Evolutionary conservation across 2,329 filamentous ascomycete genomes (phyloP).

Genomic region (Raffaelea ambrosiae): DNA sequence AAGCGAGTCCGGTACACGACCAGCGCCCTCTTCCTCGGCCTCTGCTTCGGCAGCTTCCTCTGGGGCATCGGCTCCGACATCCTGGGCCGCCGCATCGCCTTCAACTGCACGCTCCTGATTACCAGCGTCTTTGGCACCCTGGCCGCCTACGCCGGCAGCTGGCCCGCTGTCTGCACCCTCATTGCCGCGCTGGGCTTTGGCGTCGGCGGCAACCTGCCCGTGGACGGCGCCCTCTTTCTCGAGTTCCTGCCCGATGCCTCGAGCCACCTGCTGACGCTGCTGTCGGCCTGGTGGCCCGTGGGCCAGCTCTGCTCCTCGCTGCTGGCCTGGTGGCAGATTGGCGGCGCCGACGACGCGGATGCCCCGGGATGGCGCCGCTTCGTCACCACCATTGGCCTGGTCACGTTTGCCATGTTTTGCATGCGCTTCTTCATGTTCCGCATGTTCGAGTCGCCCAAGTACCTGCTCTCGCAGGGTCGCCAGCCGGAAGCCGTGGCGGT

Average conservation of each 20-base stretch:
- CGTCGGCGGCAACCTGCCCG: constrained; percentile 67
- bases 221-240: constrained; percentile 73
- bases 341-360: constrained; percentile 35
- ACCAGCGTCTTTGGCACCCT: constrained; percentile 66
- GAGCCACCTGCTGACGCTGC: constrained; percentile 64
- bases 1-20: constrained; percentile 75
- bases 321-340: constrained; percentile 69
- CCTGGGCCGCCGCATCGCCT: constrained; percentile 69
- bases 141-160: constrained; percentile 58
- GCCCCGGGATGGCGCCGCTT: constrained; percentile 72
- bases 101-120: constrained; percentile 71
- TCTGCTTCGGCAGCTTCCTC: constrained; percentile 69
- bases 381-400: constrained; percentile 59
- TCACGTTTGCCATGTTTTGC: constrained; percentile 70
- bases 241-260: constrained; percentile 73
- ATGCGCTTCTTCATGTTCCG: constrained; percentile 73
- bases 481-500: constrained; percentile 73
- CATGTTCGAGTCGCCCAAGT: constrained; percentile 81
- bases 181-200: constrained; percentile 57
- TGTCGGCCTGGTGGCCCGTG: constrained; percentile 84
- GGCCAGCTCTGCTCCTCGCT: constrained; percentile 67
- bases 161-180: constrained; percentile 54
- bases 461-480: constrained; percentile 64
- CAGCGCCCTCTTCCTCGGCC: constrained; percentile 64
- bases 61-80: constrained; percentile 77